Base-by-base conservation (phyloP, 371 early-diverging fungal genomes). In the Mortierella sp. region DNA sequence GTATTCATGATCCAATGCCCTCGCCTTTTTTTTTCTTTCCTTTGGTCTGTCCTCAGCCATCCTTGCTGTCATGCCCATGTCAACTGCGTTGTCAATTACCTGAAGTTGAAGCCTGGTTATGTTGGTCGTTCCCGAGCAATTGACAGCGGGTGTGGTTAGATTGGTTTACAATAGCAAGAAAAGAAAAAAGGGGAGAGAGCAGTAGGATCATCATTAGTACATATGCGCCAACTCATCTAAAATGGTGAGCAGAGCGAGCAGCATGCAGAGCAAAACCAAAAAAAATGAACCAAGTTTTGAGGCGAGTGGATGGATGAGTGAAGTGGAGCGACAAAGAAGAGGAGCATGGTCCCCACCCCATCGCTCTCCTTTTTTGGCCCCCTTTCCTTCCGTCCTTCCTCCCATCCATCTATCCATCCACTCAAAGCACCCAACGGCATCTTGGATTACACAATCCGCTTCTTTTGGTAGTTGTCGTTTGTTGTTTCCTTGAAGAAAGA, bases 91-190 rank as follows among this genome's bases (percentile, higher is more conserved):
- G 1, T 44, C 37, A 28, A 43, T 74, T 76, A 82, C 79, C 79
- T 82, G 82, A 1, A 82, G 73, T 34, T 82, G 82, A 46, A 82
- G 48, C 59, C 82, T 82, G 44, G 40, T 43, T 14, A 0, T 40
- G 57, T 55, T 55, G 13, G n/a, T 55, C 11, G n/a, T n/a, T n/a
- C n/a, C n/a, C 26, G 4, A 37, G 46, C 28, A 14, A 14, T 28
- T 1, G 31, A 51, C 28, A 31, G 51, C 46, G 64, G 19, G 37
- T 34, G 64, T 13, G 13, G 5, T 51, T 9, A 21, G 51, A n/a
- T n/a, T 21, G 64, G 64, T 34, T 21, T 16, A 14, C 31, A 16
- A 59, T 16, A 28, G 5, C 4, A 31, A 31, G 44, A 73, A 13
- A 10, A 21, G 14, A 69, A 19, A 16, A 11, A 34, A 74, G 31